Evolutionary conservation across 768 basidiomycete species (phyloP), one percentile per base, ranked within the genome.

Genomic region (Crucibulum laeve): DNA sequence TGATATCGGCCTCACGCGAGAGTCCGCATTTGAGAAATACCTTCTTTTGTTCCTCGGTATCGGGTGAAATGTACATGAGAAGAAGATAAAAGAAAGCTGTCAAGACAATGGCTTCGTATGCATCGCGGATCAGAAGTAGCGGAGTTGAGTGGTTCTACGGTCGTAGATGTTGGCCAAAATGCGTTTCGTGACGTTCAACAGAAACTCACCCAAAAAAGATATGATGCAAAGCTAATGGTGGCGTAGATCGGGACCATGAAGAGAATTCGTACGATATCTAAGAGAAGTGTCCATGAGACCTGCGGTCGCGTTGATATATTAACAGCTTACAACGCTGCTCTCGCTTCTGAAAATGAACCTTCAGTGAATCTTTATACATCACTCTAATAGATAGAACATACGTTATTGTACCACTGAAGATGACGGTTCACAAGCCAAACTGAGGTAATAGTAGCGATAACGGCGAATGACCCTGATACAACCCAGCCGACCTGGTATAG

Each of bases 211-310:
- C 83, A 87, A 63, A 82, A 84, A 23, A 85, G 61, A 60, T 81
- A 89, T 4, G 84, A 84, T 1, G 77, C 71, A 44, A 83, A 72
- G 53, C 79, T 83, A 59, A 84, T 77, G 28, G 74, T 54, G 6
- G 83, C 79, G 56, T 91, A 91, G 24, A 87, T 70, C 2, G 86
- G 84, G 2, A 87, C 84, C 80, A 91, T 81, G 61, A 89, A 78
- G 18, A 91, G 70, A 15, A 89, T 63, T 6, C 87, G 80, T 38
- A 87, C 74, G 52, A 87, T 84, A 56, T 86, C 82, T 85, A 44
- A 2, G 18, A 26, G 15, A 45, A 38, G 5, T 28, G n/a, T 42
- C 19, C 45, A 30, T 35, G 41, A 24, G 1, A 26, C 17, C 14
- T 42, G 32, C 17, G 28, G 2, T 24, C 21, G 8, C 13, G 21